Conservation (phyloP, 2,329 filamentous ascomycete species). For the Calonectria fujianensis region DNA sequence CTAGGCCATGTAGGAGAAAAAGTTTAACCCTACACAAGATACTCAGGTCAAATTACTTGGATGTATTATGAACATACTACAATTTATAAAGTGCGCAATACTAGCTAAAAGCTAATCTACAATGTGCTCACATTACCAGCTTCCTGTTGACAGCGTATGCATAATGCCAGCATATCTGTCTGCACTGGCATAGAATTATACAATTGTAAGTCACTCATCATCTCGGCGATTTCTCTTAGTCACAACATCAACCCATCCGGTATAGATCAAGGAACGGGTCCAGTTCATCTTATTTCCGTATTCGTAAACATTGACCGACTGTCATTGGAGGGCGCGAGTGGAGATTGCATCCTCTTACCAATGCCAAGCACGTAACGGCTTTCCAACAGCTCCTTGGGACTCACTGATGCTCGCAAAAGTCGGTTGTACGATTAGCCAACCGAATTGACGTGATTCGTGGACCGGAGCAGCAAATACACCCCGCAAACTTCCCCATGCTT, state of each 20-base stretch:
- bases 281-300: background rate
- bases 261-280: background rate
- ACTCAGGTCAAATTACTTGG: too few relatives aligned
- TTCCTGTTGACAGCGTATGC: background rate
- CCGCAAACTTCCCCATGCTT: conserved; percentile 18
- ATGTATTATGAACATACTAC: too few relatives aligned
- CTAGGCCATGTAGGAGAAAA: too few relatives aligned
- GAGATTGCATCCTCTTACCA: conserved; percentile 13
- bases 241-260: conserved; percentile 2
- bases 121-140: background rate
- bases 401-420: background rate
- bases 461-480: background rate
- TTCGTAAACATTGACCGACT: background rate
- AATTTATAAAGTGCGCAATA: too few relatives aligned
- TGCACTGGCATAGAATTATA: background rate
- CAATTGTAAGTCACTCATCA: background rate
- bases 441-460: conserved; percentile 17
- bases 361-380: conserved; percentile 23
- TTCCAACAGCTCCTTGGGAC: background rate
- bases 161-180: background rate
- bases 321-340: conserved; percentile 15
- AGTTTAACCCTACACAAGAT: too few relatives aligned
- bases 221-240: background rate
- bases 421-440: conserved; percentile 18
- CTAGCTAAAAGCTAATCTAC: background rate